phyloP scores from a whole-genome alignment of 106 monocot genomes.

The Allium fistulosum region DNA sequence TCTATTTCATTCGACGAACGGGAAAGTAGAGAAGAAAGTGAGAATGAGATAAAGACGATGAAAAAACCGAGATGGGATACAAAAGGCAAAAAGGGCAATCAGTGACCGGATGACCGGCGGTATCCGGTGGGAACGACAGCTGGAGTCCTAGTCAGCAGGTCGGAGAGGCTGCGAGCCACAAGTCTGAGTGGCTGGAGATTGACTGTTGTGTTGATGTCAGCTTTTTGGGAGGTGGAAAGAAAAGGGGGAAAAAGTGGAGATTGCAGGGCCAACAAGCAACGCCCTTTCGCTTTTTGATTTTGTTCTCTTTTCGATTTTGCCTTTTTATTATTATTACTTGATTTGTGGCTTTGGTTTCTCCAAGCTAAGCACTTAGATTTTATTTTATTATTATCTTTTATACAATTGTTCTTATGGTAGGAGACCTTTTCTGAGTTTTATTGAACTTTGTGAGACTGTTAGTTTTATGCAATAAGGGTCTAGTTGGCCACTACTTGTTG shows the following conservation, averaged over 20 bases:
- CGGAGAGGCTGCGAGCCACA: conserved; percentile 23
- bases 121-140: conserved; percentile 10
- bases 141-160: conserved; percentile 34
- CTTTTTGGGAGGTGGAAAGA: neutral
- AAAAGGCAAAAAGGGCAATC: neutral
- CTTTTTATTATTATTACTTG: no score
- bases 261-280: conserved; percentile 1
- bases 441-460: no score
- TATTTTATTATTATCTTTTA: no score
- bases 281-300: conserved; percentile 10
- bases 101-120: conserved; percentile 24
- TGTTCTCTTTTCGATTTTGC: neutral
- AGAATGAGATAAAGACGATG: neutral
- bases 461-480: no score
- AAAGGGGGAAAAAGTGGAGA: neutral
- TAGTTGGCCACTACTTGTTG: no score
- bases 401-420: no score
- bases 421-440: no score
- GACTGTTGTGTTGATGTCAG: conserved; percentile 3
- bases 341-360: no score
- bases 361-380: no score
- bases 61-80: neutral
- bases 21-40: neutral
- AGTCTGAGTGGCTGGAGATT: conserved; percentile 15
- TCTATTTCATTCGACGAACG: neutral